Conservation (phyloP, 2,329 filamentous ascomycete genomes). For the Neonectria punicea region DNA sequence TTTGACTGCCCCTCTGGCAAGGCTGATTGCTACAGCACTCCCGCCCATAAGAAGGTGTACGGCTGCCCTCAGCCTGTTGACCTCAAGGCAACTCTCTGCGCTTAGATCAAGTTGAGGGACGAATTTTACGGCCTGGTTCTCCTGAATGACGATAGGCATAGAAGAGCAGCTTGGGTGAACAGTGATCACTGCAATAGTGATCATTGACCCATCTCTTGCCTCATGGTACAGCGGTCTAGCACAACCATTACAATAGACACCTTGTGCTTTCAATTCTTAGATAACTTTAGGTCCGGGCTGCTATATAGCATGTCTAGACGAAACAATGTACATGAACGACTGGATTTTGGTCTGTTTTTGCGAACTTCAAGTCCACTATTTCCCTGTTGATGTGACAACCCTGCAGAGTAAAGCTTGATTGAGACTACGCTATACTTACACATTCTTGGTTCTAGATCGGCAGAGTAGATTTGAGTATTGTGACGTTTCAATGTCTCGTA, state of each 20-base stretch:
- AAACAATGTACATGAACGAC: not conserved
- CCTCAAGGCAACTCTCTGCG: slow-evolving; percentile 46
- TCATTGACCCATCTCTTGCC: not conserved
- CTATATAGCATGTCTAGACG: not conserved
- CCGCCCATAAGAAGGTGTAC: slow-evolving; percentile 51
- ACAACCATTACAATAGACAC: not conserved
- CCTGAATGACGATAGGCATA: too few relatives aligned
- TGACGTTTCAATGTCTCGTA: too few relatives aligned
- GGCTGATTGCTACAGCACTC: slow-evolving; percentile 53
- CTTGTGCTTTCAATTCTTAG: not conserved
- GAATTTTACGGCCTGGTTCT: not conserved
- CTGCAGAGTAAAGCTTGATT: too few relatives aligned
- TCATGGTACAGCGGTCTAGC: not conserved
- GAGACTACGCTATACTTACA: too few relatives aligned
- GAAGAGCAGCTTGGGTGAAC: too few relatives aligned
- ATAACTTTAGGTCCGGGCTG: not conserved
- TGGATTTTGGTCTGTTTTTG: not conserved
- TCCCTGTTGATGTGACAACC: not conserved
- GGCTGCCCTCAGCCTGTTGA: slow-evolving; percentile 54
- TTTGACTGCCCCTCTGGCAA: slow-evolving; percentile 53
- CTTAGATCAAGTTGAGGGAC: not conserved
- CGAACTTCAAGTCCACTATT: not conserved
- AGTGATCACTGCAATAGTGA: not conserved
- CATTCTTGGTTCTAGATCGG: too few relatives aligned
- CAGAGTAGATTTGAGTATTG: too few relatives aligned